Base-by-base conservation (phyloP, 2,329 filamentous ascomycete species). In the Rhytidhysteron rufulum region DNA sequence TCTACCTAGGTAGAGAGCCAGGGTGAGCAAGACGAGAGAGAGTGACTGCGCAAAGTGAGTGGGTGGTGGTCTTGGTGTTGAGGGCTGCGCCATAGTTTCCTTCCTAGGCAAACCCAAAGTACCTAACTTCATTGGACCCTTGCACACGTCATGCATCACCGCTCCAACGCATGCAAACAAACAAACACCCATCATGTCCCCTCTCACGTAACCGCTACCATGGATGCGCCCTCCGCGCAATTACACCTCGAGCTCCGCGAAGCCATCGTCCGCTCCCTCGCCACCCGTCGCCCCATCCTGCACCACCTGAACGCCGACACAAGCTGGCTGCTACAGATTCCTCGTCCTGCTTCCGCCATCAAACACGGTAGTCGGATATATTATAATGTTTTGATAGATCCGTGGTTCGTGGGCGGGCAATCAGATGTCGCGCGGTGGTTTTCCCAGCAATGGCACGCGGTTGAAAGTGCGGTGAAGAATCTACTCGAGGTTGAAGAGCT, bases 261-360 rank as follows among this genome's bases (percentile, higher is more conserved):
- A 40, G 54, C 65, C 24, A 51, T 71, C 29, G 63, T 64, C 29
- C 53, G 60, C 34, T 53, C 66, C 17, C 62, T 73, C 34, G 58
- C 63, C 21, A 62, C 62, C 36, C 68, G 66, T 30, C 67, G 74
- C 19, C 77, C 77, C 1, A 55, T 84, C 30, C 70, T 86, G 7
- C 76, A 78, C 38, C 81, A 85, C 58, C 69, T 85, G 22, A 85
- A 84, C 58, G 80, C 76, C 49, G 81, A 85, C 62, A 83, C 79
- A 4, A 79, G 75, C 17, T 85, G 82, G 81, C 68, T 85, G 2
- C 64, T 85, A n/a, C 79, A 82, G 44, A 67, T 85, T 7, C 80
- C 81, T 1, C 73, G 75, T 32, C 79, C 78, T 4, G 51, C 63
- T 0, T 60, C 63, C 21, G 63, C 65, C 3, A 53, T 65, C 17